Percentiles rank a stretch among this genome's conserved stretches.
These are phyloP conservation scores for Diaporthe aspalathi DNA, from an alignment of 2,329 filamentous ascomycete species.

Conservation along the genomic window DNA sequence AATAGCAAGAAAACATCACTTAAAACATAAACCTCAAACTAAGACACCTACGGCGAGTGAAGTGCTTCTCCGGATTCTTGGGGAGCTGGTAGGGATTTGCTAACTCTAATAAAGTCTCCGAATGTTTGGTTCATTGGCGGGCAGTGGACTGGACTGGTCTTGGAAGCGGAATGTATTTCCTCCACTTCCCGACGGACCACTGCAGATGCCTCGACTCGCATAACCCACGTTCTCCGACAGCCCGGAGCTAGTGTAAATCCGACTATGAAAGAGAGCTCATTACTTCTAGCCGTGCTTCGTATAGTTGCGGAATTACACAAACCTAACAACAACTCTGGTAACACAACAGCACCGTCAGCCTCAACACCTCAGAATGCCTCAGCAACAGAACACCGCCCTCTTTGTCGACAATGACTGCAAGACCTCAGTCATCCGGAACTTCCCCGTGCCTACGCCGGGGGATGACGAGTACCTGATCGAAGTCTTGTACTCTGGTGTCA, in stretches of 20 bases:
- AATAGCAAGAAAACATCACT: too few relatives aligned
- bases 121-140: too few relatives aligned
- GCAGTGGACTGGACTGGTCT: background rate
- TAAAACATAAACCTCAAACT: too few relatives aligned
- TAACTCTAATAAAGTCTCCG: too few relatives aligned
- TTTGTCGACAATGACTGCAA: conserved; percentile 8
- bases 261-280: background rate
- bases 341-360: background rate
- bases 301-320: background rate
- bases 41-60: too few relatives aligned
- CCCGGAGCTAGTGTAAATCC: conserved; percentile 14
- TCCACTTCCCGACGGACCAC: conserved; percentile 7
- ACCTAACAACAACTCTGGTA: too few relatives aligned
- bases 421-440: conserved; percentile 13
- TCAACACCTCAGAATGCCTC: background rate
- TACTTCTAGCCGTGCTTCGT: background rate
- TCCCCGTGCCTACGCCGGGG: background rate
- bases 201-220: background rate
- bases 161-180: background rate
- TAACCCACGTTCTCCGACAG: background rate
- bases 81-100: too few relatives aligned
- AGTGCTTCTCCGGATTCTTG: too few relatives aligned
- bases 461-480: conserved; percentile 34
- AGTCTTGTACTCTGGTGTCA: conserved; percentile 37
- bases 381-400: background rate